Evolutionary conservation across 2,329 filamentous ascomycete species (phyloP).

Genomic region (Stachybotrys echinatus): DNA sequence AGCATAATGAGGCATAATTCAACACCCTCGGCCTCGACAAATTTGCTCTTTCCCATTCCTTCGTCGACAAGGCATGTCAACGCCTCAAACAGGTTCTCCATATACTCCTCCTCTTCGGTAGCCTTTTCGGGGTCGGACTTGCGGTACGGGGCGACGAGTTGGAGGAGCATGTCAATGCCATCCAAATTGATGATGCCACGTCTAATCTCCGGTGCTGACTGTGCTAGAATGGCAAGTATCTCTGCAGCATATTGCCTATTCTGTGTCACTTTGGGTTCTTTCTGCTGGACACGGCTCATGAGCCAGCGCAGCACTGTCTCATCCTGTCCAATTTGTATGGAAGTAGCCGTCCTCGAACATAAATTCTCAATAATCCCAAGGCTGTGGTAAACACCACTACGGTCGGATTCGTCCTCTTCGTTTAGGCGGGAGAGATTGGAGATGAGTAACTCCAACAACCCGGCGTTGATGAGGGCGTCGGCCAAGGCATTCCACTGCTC

Average conservation of each 20-base stretch:
- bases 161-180: slow-evolving; percentile 73
- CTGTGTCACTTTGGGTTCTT: slow-evolving; percentile 67
- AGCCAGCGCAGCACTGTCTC: slow-evolving; percentile 71
- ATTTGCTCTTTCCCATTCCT: slow-evolving; percentile 67
- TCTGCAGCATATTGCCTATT: slow-evolving; percentile 97
- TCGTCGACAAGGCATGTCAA: slow-evolving; percentile 78
- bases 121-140: slow-evolving; percentile 81
- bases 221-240: slow-evolving; percentile 81
- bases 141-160: slow-evolving; percentile 79
- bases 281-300: slow-evolving; percentile 63
- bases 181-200: slow-evolving; percentile 58
- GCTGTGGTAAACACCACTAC: slow-evolving; percentile 81
- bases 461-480: slow-evolving; percentile 59
- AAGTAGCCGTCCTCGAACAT: slow-evolving; percentile 62
- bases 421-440: slow-evolving; percentile 77
- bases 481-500: slow-evolving; percentile 77
- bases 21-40: slow-evolving; percentile 84
- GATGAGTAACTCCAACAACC: slow-evolving; percentile 67
- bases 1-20: slow-evolving; percentile 92
- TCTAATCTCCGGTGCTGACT: slow-evolving; percentile 65
- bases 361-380: slow-evolving; percentile 82
- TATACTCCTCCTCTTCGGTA: slow-evolving; percentile 87
- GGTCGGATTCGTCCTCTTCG: slow-evolving; percentile 67
- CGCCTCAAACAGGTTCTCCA: slow-evolving; percentile 88
- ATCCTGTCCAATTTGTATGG: slow-evolving; percentile 67